Base-by-base conservation (phyloP, 208 protist species). In the Balamuthia mandrillaris region DNA sequence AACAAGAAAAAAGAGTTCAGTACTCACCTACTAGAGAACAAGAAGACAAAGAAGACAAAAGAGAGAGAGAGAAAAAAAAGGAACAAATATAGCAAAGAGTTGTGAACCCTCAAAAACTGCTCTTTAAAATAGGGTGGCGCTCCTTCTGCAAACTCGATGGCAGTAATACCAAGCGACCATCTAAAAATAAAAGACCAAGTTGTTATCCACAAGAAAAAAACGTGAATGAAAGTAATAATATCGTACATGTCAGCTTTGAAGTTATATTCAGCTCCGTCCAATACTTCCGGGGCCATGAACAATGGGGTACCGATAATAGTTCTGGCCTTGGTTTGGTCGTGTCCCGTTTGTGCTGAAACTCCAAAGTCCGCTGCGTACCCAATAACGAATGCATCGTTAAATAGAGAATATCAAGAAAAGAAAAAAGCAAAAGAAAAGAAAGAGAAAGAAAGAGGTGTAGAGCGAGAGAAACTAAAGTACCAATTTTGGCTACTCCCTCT, bases 291-390 rank as follows among this genome's bases (percentile, higher is more conserved):
- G 6, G 60, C 60, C 60, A 68, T 68, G 33, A 68, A 68, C 60
- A 68, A 37, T 3, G 60, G 60, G 21, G 60, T 68, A 37, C 60
- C 60, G 60, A 68, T 68, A 16, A 68, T 37, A 29, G 60, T 68
- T 37, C 9, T 14, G 16, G 60, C 60, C 60, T 68, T 68, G 60
- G 60, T 45, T 5, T 45, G 60, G 21, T 29, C 60, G 18, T 37
- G 35, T 42, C 60, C 60, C 18, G 44, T 68, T 37, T 68, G 60
- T 24, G 60, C 21, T 3, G 60, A 68, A 29, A 68, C 60, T 21
- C 60, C 60, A 41, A 68, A 68, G 44, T 68, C 60, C 35, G 60
- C 60, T 68, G 60, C 47, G n/a, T n/a, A n/a, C n/a, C n/a, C n/a
- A n/a, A n/a, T n/a, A n/a, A n/a, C n/a, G 14, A 54, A n/a, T 44